Base-by-base conservation (phyloP, 345 rosid species). In the Hibiscus tridactylites region DNA sequence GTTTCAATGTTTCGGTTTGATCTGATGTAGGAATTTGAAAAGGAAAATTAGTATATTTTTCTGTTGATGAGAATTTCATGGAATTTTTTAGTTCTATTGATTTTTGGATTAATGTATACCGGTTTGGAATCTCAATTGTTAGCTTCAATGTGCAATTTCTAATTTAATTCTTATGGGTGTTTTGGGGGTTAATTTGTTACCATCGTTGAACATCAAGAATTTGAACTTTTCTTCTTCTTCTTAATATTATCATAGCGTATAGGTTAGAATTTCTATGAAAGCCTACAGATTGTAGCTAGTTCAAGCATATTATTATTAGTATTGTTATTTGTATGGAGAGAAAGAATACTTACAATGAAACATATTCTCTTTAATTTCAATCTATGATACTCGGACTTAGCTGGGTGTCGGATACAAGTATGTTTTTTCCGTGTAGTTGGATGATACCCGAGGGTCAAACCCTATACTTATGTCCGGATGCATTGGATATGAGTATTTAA, bases 11-110 rank as follows among this genome's bases (percentile, higher is more conserved):
- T 71, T 75, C 72, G 58, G 65, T 19, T 37, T 64, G 80, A 80
- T 82, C 82, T 78, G 83, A 70, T 74, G 31, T 71, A 11, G 28
- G 52, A 44, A 9, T 42, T 50, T 47, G 6, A 53, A n/a, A 53
- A 58, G 44, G 29, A 12, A 49, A 47, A 70, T 16, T 71, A 65
- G 5, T 31, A 19, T 5, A 21, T 3, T 4, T 63, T 59, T 4
- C 53, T 39, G 44, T 39, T 39, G 44, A 56, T 8, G 6, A 56
- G 60, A 56, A 56, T 21, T 56, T 56, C 12, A 21, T 56, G 60
- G 60, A 9, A 19, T 19, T 54, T 54, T 54, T 5, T 50, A 50
- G 13, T 50, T 15, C 56, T 50, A 50, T 50, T 50, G 17, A 53
- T 42, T 44, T 26, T 59, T n/a, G 39, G 73, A 19, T 71, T 16